Base-by-base conservation (phyloP, 2,329 filamentous ascomycete genomes). In the Sclerotinia borealis region DNA sequence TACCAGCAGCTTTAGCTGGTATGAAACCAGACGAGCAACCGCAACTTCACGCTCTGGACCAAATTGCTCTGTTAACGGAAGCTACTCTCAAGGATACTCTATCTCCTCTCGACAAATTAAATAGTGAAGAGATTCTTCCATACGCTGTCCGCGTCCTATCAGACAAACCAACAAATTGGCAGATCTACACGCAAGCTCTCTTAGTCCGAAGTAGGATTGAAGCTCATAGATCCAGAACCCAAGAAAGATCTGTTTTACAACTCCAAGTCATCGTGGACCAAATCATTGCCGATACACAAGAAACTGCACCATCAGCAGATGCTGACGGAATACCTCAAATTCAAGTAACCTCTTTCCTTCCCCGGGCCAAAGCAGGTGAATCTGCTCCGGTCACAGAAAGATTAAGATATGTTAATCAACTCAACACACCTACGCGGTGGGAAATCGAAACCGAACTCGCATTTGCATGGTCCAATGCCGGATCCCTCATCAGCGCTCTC, bases 231-330 rank as follows among this genome's bases (percentile, higher is more conserved):
- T 91, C 93, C 60, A 83, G 93, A 61, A 99, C 95, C 0, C 83
- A 96, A 43, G 95, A 99, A 77, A 83, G 95, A 65, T 91, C 92
- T 51, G 85, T 99, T 0, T 79, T 99, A 25, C 95, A 99, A 76
- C 84, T 99, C 69, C 95, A 99, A 76, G 93, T 93, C 1, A 85
- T 99, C 0, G 93, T 97, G 1, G 95, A 99, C 70, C 95, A 99
- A 73, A 89, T 99, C 59, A 87, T 99, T 64, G 90, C 91, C 0
- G 93, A 98, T 66, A 98, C 91, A 1, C 68, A 72, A 63, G 71
- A 73, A 66, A 67, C 69, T 4, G 31, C 67, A 9, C 39, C 64
- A 3, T 62, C 66, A 13, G 29, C 49, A n/a, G 61, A 65, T 10
- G 41, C 63, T 0, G 73, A 77, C 2, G 73, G 83, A 0, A 51